These are phyloP conservation scores for Claviceps capensis DNA, from an alignment of 2,329 filamentous ascomycete species.

Conservation along the genomic window DNA sequence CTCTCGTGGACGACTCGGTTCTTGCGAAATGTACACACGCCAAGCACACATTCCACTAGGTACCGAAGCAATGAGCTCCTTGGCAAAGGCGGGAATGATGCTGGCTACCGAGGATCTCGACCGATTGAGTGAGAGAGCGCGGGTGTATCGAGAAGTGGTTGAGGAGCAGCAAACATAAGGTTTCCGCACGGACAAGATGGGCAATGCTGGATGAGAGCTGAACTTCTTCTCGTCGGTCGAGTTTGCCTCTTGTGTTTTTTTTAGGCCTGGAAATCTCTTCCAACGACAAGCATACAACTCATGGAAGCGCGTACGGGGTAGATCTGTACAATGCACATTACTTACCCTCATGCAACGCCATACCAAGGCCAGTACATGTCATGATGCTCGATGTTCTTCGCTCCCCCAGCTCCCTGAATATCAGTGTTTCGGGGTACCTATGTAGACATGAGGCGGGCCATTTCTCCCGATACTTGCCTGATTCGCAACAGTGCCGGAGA, in stretches of 20 bases:
- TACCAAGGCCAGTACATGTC: neutral
- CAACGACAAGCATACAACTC: neutral
- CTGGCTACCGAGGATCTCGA: constrained; percentile 19
- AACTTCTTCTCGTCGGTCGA: neutral
- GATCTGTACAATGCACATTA: neutral
- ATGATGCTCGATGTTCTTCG: neutral
- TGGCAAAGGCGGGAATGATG: constrained; percentile 15
- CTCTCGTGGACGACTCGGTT: constrained; percentile 12
- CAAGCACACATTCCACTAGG: constrained; percentile 9
- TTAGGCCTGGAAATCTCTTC: neutral
- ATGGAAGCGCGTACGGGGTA: neutral
- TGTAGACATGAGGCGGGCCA: neutral
- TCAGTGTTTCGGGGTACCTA: neutral
- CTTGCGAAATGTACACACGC: constrained; percentile 11
- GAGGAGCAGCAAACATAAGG: neutral
- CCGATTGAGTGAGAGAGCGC: constrained; percentile 16
- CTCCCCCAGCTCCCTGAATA: neutral
- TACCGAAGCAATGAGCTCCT: constrained; percentile 11
- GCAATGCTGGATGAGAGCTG: neutral
- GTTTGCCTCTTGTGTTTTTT: neutral
- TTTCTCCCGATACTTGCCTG: constrained; percentile 4
- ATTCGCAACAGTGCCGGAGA: neutral
- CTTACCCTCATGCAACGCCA: neutral
- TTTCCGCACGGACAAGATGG: neutral
- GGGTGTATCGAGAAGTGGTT: constrained; percentile 1